Evolutionary conservation across 805 yeast species (phyloP), one percentile per base, ranked within the genome.

Genomic region (Saccharomycopsis fibuligera): DNA sequence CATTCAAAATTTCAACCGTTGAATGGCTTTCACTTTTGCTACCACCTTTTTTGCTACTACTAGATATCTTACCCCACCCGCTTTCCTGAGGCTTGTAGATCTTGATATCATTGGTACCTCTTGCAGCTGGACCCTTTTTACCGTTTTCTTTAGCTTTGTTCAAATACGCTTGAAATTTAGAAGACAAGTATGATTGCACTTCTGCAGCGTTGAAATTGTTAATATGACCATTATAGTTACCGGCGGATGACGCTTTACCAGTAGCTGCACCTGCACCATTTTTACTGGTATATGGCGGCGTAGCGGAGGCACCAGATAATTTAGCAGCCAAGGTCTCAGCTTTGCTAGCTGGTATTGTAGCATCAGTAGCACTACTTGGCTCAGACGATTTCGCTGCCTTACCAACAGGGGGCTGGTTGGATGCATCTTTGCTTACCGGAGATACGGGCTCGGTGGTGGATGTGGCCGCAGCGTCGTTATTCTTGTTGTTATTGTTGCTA

Each of bases 61-160:
- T 27, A 12, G 10, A 8, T 14, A 31, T 44, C 33, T 42, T 50
- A 10, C 53, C 53, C 53, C 53, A 50, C n/a, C 53, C 50, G 17
- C 42, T 25, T 19, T 50, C 53, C 41, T 33, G 40, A 9, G 53
- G 33, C 41, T 47, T 46, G 40, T 50, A 50, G 4, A 49, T 41
- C 44, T 27, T 31, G 16, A 49, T 36, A n/a, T 22, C 40, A 5
- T 38, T 30, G 6, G 33, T 35, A 30, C 31, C 10, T 21, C 30
- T 37, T n/a, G n/a, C n/a, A n/a, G n/a, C n/a, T n/a, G n/a, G n/a
- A n/a, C n/a, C n/a, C n/a, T n/a, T n/a, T n/a, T n/a, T n/a, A n/a
- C n/a, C n/a, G 31, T 41, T 35, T 14, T 41, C 47, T 19, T 33
- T 40, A 3, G 53, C 46, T 12, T 29, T 19, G 33, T 16, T 16